Percentiles rank a stretch among this genome's conserved stretches.
Evolutionary conservation across 441 rosid species (phyloP).

Genomic region (Croton setiger): DNA sequence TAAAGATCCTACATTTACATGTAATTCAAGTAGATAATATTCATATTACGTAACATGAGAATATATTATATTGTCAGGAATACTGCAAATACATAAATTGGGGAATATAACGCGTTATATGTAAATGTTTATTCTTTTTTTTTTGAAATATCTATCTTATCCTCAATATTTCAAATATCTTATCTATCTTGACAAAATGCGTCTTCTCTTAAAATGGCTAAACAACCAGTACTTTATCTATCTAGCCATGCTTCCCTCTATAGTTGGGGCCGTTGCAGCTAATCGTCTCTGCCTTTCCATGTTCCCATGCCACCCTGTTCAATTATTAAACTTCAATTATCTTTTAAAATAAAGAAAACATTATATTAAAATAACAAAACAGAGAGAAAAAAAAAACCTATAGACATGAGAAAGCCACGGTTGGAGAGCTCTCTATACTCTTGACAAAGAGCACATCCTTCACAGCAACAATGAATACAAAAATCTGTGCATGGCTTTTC

Average conservation of each 20-base stretch:
- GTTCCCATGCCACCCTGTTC: constrained; percentile 34
- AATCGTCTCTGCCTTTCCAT: constrained; percentile 24
- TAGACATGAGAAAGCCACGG: constrained; percentile 36
- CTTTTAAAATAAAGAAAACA: neutral
- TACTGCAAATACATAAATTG: too few species aligned
- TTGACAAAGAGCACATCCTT: constrained; percentile 38
- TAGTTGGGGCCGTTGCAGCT: constrained; percentile 20
- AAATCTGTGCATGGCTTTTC: constrained; percentile 34
- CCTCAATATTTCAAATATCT: too few species aligned
- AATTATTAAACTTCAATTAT: neutral
- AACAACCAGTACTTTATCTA: neutral
- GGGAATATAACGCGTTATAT: too few species aligned
- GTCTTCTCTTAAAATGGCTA: neutral
- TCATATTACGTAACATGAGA: too few species aligned
- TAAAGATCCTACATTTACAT: too few species aligned
- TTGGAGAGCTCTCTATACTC: constrained; percentile 37
- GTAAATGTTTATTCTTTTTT: too few species aligned
- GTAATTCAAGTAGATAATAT: too few species aligned
- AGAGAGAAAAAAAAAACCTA: constrained; percentile 19
- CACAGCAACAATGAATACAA: constrained; percentile 32
- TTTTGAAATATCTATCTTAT: too few species aligned
- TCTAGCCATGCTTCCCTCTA: constrained; percentile 25
- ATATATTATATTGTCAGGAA: too few species aligned
- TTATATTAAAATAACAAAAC: too few species aligned
- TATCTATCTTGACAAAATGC: neutral